Evolutionary conservation across 257 asterid species (phyloP).

Genomic region (Solanum gracilifrons): DNA sequence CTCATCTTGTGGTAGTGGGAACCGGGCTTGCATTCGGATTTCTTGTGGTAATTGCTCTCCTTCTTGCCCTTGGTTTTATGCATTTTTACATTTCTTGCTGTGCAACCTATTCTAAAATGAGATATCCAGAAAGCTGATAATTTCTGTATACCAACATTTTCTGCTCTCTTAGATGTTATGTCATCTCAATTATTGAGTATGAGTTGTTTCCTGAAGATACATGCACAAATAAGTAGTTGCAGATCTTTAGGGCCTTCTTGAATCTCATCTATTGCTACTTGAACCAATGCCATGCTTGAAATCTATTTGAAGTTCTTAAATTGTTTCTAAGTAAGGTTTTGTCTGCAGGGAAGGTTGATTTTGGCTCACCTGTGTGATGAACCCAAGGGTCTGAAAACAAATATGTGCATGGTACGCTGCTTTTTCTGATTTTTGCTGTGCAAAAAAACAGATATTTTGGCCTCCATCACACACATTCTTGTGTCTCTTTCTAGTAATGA

Average conservation of each 20-base stretch:
- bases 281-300: not conserved
- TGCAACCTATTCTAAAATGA: not conserved
- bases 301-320: not conserved
- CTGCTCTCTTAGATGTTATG: not conserved
- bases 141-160: not conserved
- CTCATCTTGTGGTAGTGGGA: conserved; percentile 59
- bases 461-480: not conserved
- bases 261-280: not conserved
- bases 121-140: not conserved
- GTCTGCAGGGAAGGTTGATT: conserved; percentile 88
- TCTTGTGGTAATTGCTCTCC: conserved; percentile 68
- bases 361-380: conserved; percentile 89
- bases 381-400: conserved; percentile 95
- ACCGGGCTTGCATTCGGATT: conserved; percentile 91
- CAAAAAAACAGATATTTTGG: not conserved
- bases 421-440: not conserved
- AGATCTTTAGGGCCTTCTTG: not conserved
- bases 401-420: conserved; percentile 83
- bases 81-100: not conserved
- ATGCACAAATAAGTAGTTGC: not conserved
- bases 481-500: not conserved
- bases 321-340: conserved; percentile 6
- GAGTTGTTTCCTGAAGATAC: not conserved
- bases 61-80: not conserved
- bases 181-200: not conserved